Evolutionary conservation across 805 yeast species (phyloP), one percentile per base, ranked within the genome.

Genomic region (Lachancea fermentati): DNA sequence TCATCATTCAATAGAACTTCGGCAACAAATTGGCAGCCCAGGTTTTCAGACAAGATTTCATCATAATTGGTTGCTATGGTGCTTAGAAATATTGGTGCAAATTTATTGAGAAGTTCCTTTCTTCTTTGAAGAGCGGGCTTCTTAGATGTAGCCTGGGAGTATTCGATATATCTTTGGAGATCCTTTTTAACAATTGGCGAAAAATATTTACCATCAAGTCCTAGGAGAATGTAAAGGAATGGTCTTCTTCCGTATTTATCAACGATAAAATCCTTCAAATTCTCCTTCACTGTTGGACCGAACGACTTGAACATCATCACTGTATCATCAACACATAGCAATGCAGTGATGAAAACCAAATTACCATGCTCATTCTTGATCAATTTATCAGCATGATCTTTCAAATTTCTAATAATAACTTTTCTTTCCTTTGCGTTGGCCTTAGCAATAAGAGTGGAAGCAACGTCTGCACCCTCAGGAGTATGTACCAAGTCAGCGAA

Each of bases 401-500:
- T 85, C 62, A 91, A 73, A 12, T 81, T 60, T 64, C 75, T 85
- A 47, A 89, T 69, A 41, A 91, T 76, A 36, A 61, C 59, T 66
- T 89, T 91, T 70, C 96, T 81, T 66, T 91, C 96, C 67, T 91
- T 91, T 18, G 97, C 97, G 48, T 71, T 83, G 25, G 96, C 91
- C 42, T 73, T 72, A 1, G 96, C 85, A 44, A 91, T 72, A 47
- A 85, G 71, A 22, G 79, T 74, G 53, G 85, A 79, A 1, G 96
- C 96, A 44, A 88, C 97, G 53, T 86, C 94, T 36, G 91, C 69
- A 50, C 98, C 98, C 62, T 89, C 97, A 40, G 81, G 81, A 0
- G 98, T 91, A 62, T 91, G 98, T 24, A 89, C 96, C 60, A 91
- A 73, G 66, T 91, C 97, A 14, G 96, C 95, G 60, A 87, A 73